A percentile compares a stretch with the other conserved stretches of the same genome.
phyloP scores from a whole-genome alignment of 2,329 filamentous ascomycete genomes.

The Aspergillus neoniger region DNA sequence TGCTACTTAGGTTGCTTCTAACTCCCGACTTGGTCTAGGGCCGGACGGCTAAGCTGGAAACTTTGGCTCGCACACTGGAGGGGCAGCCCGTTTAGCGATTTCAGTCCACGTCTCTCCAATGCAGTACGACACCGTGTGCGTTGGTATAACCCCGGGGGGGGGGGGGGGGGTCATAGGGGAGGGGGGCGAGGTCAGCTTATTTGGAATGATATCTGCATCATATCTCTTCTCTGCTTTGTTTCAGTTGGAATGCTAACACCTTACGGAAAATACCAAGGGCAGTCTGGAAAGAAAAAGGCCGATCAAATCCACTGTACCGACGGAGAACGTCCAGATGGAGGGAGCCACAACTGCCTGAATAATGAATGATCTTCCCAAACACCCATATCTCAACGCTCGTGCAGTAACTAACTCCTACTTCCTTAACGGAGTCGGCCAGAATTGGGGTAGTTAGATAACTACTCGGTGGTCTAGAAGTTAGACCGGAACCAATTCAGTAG shows the following conservation, averaged over 20 bases:
- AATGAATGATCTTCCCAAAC: not conserved
- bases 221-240: not conserved
- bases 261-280: not conserved
- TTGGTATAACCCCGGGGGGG: not conserved
- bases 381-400: slow-evolving; percentile 4
- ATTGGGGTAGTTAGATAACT: not conserved
- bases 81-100: slow-evolving; percentile 9
- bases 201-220: slow-evolving; percentile 2
- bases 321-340: not conserved
- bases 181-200: not conserved
- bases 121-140: not conserved
- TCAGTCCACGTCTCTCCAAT: slow-evolving; percentile 2
- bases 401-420: not conserved
- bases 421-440: not conserved
- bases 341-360: not conserved
- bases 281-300: not conserved
- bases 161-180: not conserved
- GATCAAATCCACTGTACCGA: not conserved
- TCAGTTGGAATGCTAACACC: slow-evolving; percentile 1
- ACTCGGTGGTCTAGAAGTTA: not conserved
- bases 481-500: not conserved
- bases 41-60: slow-evolving; percentile 4
- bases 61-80: slow-evolving; percentile 10
- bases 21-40: slow-evolving; percentile 7
- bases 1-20: slow-evolving; percentile 10